Percentiles rank a stretch among this genome's conserved stretches.
Evolutionary conservation across 2,329 filamentous ascomycete genomes (phyloP).

Genomic region (Elsinoe fawcettii): DNA sequence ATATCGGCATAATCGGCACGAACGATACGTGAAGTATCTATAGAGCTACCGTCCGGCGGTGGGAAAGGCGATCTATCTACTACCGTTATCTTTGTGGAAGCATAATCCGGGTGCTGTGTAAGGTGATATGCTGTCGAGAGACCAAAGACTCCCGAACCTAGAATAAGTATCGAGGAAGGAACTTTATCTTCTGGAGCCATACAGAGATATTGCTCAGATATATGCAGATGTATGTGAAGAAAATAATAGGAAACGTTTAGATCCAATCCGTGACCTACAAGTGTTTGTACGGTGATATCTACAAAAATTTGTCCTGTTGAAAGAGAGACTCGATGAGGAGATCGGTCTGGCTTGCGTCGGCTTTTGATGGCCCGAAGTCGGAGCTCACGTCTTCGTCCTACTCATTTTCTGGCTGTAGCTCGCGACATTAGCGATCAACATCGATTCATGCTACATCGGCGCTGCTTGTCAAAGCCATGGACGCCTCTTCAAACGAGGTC

Average conservation of each 20-base stretch:
- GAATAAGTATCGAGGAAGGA: constrained; percentile 41
- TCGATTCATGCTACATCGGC: background rate
- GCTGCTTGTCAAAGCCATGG: background rate
- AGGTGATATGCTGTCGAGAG: constrained; percentile 64
- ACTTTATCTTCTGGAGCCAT: constrained; percentile 2
- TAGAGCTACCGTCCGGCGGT: constrained; percentile 43
- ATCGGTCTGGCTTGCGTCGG: constrained; percentile 6
- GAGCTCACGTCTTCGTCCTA: background rate
- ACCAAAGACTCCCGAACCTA: constrained; percentile 49
- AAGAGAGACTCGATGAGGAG: background rate
- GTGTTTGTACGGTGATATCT: background rate
- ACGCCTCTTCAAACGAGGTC: background rate
- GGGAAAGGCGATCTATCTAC: constrained; percentile 52
- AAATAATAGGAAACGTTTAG: background rate
- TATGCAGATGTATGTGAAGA: background rate
- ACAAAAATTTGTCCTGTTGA: background rate
- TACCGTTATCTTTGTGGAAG: constrained; percentile 47
- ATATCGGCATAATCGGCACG: constrained; percentile 73
- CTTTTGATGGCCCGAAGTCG: constrained; percentile 1
- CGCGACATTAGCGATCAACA: background rate
- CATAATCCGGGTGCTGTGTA: constrained; percentile 49
- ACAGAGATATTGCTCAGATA: background rate
- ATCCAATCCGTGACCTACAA: background rate
- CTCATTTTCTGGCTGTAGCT: background rate
- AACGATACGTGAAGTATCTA: constrained; percentile 56